A percentile compares a stretch with the other conserved stretches of the same genome.
Evolutionary conservation across 306 rosid genomes (phyloP).

Genomic region (Sesbania bispinosa): DNA sequence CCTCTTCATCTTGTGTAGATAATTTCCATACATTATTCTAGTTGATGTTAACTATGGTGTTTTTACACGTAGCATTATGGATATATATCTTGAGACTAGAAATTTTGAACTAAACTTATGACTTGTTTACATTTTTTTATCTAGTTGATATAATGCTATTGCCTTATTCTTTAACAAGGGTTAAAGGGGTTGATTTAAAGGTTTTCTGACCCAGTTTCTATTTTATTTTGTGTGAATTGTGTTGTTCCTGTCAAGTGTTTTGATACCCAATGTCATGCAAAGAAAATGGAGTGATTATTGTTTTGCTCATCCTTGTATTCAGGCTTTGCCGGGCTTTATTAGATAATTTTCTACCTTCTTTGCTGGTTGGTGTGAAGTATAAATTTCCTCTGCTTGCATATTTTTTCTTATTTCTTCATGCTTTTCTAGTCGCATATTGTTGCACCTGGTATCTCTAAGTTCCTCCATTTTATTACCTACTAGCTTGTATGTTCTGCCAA

Average conservation of each 20-base stretch:
- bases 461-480: not conserved
- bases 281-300: not conserved
- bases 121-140: conserved; percentile 2
- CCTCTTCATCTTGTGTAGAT: conserved; percentile 7
- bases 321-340: not conserved
- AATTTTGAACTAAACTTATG: not conserved
- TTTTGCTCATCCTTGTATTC: not conserved
- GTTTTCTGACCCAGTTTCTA: not conserved
- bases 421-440: not conserved
- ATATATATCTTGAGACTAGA: conserved; percentile 2
- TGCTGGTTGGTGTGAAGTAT: not conserved
- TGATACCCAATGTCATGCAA: not conserved
- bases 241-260: not conserved
- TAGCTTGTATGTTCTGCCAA: conserved; percentile 14
- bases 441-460: not conserved
- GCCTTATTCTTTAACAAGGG: conserved; percentile 17
- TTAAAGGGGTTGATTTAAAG: not conserved
- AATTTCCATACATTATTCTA: not conserved
- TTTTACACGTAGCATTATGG: not conserved
- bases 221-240: not conserved
- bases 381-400: not conserved
- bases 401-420: not conserved
- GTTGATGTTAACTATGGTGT: not conserved
- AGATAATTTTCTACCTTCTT: not conserved
- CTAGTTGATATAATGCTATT: not conserved